Evolutionary conservation across 306 rosid species (phyloP), one percentile per base, ranked within the genome.

Genomic region (Gynostemma pentaphyllum): DNA sequence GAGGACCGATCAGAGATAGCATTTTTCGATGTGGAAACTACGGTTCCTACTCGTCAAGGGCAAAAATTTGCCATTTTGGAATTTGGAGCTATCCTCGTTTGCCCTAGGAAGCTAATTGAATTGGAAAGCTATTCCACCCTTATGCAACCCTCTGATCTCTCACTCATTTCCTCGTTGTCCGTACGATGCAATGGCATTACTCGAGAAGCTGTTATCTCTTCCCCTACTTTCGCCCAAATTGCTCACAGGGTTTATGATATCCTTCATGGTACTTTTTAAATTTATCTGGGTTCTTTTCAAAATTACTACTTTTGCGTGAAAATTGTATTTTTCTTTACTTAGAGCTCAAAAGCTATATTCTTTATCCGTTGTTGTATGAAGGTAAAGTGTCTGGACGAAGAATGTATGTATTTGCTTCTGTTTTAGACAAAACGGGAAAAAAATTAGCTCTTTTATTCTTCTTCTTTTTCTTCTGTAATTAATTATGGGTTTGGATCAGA

Each of bases 1-100:
- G 95, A 84, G 34, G 95, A 81, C 6, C 85, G 90, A 6, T 84
- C 82, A 0, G 95, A 94, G 52, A 92, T 92, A 7, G 97, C 74
- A 0, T 88, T 92, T 83, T 92, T 92, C 82, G 99, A 92, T 66
- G 75, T 88, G 15, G 99, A 92, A 66, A 92, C 99, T 28, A 88
- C 86, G 54, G 86, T 88, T 6, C 99, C 97, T 8, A 79, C 83
- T 57, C 83, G 88, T 50, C 0, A 76, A 23, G 94, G 90, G 0
- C 87, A 86, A 70, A 61, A 83, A 14, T 76, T 69, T 36, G 75
- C 87, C 0, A 69, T 92, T 50, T 63, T 92, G 11, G 99, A 92
- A 68, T 92, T 92, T 66, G 99, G 97, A 36, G 78, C 97, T 26
- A 92, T 92, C 24, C 78, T 92, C 19, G 95, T 92, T 0, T 92